phyloP scores from a whole-genome alignment of 1,284 basidiomycete genomes.

The Leccinum griseonigrum region DNA sequence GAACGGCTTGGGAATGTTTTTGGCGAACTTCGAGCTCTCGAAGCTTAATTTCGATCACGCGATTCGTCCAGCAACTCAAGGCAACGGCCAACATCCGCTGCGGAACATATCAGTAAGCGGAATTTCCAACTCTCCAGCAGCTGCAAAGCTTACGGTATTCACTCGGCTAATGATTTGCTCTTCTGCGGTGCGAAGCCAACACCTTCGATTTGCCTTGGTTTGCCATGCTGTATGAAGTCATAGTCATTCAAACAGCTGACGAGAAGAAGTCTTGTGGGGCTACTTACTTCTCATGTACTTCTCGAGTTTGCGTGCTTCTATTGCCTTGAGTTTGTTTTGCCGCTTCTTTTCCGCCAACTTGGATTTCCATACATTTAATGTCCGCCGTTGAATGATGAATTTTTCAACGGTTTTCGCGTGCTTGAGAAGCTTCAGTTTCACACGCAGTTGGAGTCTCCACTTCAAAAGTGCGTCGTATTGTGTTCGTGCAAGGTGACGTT shows the following conservation, averaged over 20 bases:
- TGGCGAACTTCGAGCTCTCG: conserved; percentile 64
- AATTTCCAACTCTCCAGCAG: background rate
- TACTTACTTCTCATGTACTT: conserved; percentile 48
- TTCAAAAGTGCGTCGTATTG: conserved; percentile 46
- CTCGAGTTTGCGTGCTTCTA: conserved; percentile 40
- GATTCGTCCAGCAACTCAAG: conserved; percentile 63
- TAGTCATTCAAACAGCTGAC: conserved; percentile 14
- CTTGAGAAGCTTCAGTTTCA: conserved; percentile 49
- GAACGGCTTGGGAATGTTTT: conserved; percentile 42
- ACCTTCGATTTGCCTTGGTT: conserved; percentile 30
- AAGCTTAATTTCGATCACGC: conserved; percentile 68
- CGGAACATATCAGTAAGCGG: conserved; percentile 1
- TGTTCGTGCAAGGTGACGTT: conserved; percentile 46
- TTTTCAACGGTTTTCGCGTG: conserved; percentile 59
- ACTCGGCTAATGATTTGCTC: conserved; percentile 23
- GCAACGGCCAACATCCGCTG: conserved; percentile 53
- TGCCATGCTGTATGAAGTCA: conserved; percentile 46
- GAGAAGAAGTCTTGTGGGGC: background rate
- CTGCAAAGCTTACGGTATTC: conserved; percentile 17
- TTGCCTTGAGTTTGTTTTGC: conserved; percentile 44
- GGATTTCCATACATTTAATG: conserved; percentile 52
- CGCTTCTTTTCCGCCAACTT: conserved; percentile 49
- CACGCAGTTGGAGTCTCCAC: conserved; percentile 60
- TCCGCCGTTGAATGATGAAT: conserved; percentile 50
- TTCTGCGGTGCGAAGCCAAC: conserved; percentile 28